phyloP scores from a whole-genome alignment of 768 basidiomycete genomes.

The Pholiota molesta region DNA sequence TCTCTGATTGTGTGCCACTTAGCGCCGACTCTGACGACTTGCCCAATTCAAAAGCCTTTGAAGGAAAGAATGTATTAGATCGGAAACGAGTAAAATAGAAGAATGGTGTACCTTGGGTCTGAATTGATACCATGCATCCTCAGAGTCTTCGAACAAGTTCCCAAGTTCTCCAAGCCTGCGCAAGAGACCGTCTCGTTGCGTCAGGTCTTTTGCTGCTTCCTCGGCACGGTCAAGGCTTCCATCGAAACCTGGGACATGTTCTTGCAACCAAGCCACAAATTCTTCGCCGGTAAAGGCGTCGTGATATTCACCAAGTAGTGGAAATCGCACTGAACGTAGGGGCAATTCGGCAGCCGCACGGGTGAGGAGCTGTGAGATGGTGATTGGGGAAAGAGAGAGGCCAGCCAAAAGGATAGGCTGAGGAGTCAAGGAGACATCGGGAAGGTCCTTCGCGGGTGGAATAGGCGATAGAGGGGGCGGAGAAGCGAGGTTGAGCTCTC shows the following conservation, averaged over 20 bases:
- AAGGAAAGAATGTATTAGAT: slow-evolving; percentile 17
- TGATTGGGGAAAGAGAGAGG: slow-evolving; percentile 62
- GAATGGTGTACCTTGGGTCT: slow-evolving; percentile 62
- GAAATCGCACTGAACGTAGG: slow-evolving; percentile 72
- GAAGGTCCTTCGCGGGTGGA: slow-evolving; percentile 49
- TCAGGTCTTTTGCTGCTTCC: slow-evolving; percentile 66
- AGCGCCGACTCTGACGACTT: slow-evolving; percentile 30
- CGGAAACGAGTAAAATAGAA: neutral
- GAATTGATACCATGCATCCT: slow-evolving; percentile 86
- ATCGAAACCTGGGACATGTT: slow-evolving; percentile 76
- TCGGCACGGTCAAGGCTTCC: slow-evolving; percentile 81
- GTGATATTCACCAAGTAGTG: slow-evolving; percentile 81
- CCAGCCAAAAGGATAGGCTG: slow-evolving; percentile 76
- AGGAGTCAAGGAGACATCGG: slow-evolving; percentile 36
- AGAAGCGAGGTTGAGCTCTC: slow-evolving; percentile 41
- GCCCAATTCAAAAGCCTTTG: slow-evolving; percentile 64
- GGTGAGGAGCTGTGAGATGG: slow-evolving; percentile 69
- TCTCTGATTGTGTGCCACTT: slow-evolving; percentile 42
- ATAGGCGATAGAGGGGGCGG: slow-evolving; percentile 69
- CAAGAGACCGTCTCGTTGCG: slow-evolving; percentile 61
- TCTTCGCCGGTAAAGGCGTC: slow-evolving; percentile 91
- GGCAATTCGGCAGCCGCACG: slow-evolving; percentile 76
- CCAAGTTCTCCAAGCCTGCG: slow-evolving; percentile 83
- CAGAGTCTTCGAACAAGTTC: slow-evolving; percentile 76
- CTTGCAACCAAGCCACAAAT: slow-evolving; percentile 82